A percentile compares a stretch with the other conserved stretches of the same genome.
Evolutionary conservation across 768 basidiomycete genomes (phyloP).

Genomic region (Hypholoma sublateritium): DNA sequence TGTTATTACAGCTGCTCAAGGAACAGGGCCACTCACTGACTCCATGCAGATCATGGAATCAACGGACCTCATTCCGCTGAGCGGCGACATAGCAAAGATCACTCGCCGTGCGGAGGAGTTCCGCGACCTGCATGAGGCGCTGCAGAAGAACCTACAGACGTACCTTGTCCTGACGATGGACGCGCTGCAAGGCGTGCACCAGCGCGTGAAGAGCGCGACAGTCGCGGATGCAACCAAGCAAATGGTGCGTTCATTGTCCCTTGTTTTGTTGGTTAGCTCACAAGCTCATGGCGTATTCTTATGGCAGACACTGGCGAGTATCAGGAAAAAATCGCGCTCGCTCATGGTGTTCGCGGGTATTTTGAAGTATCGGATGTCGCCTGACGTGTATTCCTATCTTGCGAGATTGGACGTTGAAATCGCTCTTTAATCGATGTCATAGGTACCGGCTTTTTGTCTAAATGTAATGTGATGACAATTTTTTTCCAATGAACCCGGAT

Average conservation of each 20-base stretch:
- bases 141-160: slow-evolving; percentile 87
- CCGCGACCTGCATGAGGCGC: slow-evolving; percentile 78
- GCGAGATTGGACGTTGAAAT: slow-evolving; percentile 86
- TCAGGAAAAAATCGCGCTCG: slow-evolving; percentile 81
- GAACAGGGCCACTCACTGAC: not conserved
- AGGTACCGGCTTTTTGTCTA: too few relatives aligned
- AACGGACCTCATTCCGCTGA: slow-evolving; percentile 83
- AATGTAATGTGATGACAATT: too few relatives aligned
- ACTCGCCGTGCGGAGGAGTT: slow-evolving; percentile 88
- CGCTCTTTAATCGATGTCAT: slow-evolving; percentile 47
- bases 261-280: slow-evolving; percentile 11
- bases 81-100: slow-evolving; percentile 82
- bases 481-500: too few relatives aligned
- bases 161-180: slow-evolving; percentile 94
- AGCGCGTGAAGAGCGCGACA: slow-evolving; percentile 67
- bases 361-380: slow-evolving; percentile 85
- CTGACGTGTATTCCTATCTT: slow-evolving; percentile 87
- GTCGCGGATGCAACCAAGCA: slow-evolving; percentile 77
- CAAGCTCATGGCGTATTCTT: slow-evolving; percentile 9
- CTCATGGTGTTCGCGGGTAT: slow-evolving; percentile 89
- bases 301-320: slow-evolving; percentile 56
- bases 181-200: slow-evolving; percentile 79
- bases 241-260: slow-evolving; percentile 51
- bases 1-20: slow-evolving; percentile 22
- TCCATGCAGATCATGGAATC: slow-evolving; percentile 75